These are phyloP conservation scores for Aspergillus puulaauensis DNA, from an alignment of 2,329 filamentous ascomycete genomes.

Conservation along the genomic window DNA sequence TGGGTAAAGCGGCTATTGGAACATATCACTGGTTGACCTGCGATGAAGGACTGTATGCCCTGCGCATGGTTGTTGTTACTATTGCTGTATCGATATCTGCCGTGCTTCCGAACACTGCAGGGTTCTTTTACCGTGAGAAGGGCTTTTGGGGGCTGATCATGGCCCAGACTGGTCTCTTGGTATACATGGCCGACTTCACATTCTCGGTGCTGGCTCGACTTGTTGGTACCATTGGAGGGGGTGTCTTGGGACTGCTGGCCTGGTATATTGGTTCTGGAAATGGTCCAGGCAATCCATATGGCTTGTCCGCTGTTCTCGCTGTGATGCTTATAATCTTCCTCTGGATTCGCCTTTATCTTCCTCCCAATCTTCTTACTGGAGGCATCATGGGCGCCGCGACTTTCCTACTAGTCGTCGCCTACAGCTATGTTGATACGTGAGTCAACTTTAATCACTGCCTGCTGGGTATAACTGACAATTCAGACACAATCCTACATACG, in stretches of 20 bases:
- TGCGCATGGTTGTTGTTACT: constrained; percentile 51
- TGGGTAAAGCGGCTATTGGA: constrained; percentile 28
- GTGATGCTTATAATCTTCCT: constrained; percentile 33
- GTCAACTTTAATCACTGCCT: constrained; percentile 17
- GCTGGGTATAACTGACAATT: background rate
- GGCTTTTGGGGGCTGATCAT: constrained; percentile 55
- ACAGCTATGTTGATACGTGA: constrained; percentile 49
- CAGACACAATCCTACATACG: constrained; percentile 45
- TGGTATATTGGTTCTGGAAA: constrained; percentile 55
- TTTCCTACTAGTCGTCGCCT: constrained; percentile 47
- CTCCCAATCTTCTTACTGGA: constrained; percentile 31
- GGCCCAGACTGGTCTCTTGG: constrained; percentile 49
- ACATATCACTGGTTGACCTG: constrained; percentile 44
- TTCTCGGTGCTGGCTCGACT: constrained; percentile 46
- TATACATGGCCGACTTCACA: constrained; percentile 54
- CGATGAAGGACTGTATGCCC: constrained; percentile 46
- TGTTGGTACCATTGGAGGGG: constrained; percentile 49
- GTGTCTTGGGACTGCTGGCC: constrained; percentile 46
- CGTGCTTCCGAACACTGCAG: constrained; percentile 43
- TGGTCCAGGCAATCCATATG: constrained; percentile 52
- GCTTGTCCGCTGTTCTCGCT: constrained; percentile 46
- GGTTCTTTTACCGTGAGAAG: constrained; percentile 54
- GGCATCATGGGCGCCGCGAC: constrained; percentile 45
- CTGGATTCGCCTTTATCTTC: constrained; percentile 36
- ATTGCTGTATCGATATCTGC: constrained; percentile 46